Evolutionary conservation across 148 eudicot genomes (phyloP).

Genomic region (Talinum fruticosum): DNA sequence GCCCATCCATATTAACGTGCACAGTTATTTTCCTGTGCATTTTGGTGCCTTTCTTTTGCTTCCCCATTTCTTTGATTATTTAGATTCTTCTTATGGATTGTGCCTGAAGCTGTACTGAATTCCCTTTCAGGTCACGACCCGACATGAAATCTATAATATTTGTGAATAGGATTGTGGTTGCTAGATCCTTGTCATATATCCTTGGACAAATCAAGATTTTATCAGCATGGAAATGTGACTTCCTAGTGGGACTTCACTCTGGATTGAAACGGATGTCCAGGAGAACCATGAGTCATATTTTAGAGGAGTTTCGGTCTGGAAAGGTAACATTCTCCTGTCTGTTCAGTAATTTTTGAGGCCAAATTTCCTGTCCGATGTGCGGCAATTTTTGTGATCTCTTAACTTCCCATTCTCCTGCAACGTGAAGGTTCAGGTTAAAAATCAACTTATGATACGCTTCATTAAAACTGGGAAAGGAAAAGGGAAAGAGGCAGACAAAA

Average conservation of each 20-base stretch:
- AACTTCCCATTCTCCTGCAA: background rate
- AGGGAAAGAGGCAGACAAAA: background rate
- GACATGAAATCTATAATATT: constrained; percentile 93
- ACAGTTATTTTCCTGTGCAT: background rate
- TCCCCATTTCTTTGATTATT: background rate
- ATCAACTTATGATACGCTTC: background rate
- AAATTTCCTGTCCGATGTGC: background rate
- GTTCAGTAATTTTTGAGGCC: background rate
- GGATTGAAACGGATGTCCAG: constrained; percentile 70
- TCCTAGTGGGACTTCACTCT: constrained; percentile 77
- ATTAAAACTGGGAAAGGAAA: background rate
- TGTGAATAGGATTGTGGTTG: constrained; percentile 83
- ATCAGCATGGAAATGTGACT: constrained; percentile 76
- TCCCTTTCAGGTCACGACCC: constrained; percentile 61
- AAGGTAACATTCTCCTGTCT: constrained; percentile 52
- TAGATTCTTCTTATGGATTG: background rate
- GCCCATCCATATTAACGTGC: background rate
- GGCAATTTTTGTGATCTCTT: constrained; percentile 1
- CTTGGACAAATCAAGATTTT: constrained; percentile 53
- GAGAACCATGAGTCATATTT: constrained; percentile 53
- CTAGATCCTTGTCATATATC: constrained; percentile 67
- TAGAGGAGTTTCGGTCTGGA: constrained; percentile 81
- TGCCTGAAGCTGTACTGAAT: constrained; percentile 14
- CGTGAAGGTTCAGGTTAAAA: background rate
- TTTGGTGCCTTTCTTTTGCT: too few species aligned